These are phyloP conservation scores for Cucurbita moschata DNA, from an alignment of 306 rosid genomes.

Conservation along the genomic window DNA sequence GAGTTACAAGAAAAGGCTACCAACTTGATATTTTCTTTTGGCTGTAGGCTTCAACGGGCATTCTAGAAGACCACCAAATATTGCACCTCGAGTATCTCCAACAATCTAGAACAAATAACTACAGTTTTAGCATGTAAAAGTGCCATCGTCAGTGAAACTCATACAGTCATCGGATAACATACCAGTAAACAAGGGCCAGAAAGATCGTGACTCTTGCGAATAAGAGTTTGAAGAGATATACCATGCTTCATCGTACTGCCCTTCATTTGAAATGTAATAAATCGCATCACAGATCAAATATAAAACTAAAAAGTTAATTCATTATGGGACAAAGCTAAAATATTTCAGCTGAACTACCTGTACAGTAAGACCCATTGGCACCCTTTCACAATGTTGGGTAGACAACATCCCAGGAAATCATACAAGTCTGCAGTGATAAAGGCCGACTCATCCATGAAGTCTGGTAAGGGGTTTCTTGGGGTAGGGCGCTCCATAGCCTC, in stretches of 20 bases:
- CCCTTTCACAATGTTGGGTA: constrained; percentile 93
- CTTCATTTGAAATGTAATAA: constrained; percentile 61
- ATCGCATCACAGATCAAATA: constrained; percentile 32
- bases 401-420: constrained; percentile 62
- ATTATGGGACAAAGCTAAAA: constrained; percentile 1
- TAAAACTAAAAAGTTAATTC: constrained; percentile 4
- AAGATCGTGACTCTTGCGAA: constrained; percentile 75
- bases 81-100: constrained; percentile 87
- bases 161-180: constrained; percentile 6
- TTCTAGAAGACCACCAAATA: constrained; percentile 85
- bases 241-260: constrained; percentile 98
- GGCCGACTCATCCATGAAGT: constrained; percentile 52
- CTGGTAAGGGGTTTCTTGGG: constrained; percentile 26
- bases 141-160: neutral
- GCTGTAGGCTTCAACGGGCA: constrained; percentile 78
- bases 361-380: constrained; percentile 79
- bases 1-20: constrained; percentile 1
- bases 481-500: constrained; percentile 45
- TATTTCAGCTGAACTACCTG: constrained; percentile 44
- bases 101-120: constrained; percentile 40
- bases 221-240: constrained; percentile 87
- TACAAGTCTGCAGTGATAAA: constrained; percentile 57
- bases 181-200: constrained; percentile 90
- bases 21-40: constrained; percentile 81
- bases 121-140: neutral